Conservation (phyloP, 1,284 basidiomycete species). For the Puccinia novopanici region DNA sequence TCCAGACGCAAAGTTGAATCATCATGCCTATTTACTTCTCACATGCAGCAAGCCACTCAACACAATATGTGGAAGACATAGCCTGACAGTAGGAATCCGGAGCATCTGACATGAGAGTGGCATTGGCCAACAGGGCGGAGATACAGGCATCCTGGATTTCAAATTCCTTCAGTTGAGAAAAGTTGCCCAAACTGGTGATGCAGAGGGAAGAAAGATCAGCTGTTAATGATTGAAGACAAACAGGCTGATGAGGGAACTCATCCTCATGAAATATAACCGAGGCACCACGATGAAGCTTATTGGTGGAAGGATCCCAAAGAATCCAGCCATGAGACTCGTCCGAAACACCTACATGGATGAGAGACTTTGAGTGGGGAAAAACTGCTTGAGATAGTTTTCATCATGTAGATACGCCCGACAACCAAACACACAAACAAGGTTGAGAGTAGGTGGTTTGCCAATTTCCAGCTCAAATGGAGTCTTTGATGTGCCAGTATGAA, state of each 20-base stretch:
- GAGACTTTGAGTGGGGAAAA: neutral
- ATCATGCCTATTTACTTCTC: neutral
- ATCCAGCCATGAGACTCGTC: neutral
- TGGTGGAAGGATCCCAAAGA: neutral
- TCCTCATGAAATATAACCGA: conserved; percentile 5
- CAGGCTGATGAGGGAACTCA: neutral
- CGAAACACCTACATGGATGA: neutral
- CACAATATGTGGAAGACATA: neutral
- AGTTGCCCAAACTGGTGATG: neutral
- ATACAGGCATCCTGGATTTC: neutral
- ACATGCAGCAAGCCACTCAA: neutral
- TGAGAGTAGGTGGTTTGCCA: neutral
- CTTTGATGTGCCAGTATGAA: neutral
- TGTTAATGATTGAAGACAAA: neutral
- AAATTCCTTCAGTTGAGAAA: neutral
- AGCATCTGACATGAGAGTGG: neutral
- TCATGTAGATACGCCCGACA: no score
- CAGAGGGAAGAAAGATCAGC: neutral
- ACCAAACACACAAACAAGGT: neutral
- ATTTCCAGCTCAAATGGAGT: neutral
- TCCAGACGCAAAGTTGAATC: neutral
- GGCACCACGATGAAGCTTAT: neutral
- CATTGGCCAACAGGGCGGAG: neutral
- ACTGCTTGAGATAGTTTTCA: neutral
- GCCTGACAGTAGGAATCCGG: neutral